Evolutionary conservation across 768 basidiomycete genomes (phyloP).

Genomic region (Floccularia luteovirens): DNA sequence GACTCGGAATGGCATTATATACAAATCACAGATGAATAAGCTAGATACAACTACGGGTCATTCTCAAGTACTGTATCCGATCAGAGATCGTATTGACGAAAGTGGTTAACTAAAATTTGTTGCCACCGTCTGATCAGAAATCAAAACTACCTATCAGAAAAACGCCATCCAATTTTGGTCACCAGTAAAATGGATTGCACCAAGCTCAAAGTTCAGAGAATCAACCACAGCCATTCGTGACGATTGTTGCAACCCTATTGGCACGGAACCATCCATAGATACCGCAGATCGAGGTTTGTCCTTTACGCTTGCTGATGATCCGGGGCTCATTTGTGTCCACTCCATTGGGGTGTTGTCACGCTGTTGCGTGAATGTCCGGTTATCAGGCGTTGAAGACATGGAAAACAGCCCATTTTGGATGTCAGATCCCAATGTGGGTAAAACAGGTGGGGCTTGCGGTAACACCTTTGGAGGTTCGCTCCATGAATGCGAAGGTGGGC

Average conservation of each 20-base stretch:
- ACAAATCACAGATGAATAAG: too few species aligned
- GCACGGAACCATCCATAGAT: conserved; percentile 14
- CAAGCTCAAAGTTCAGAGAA: conserved; percentile 40
- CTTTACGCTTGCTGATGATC: conserved; percentile 25
- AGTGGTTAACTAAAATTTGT: too few species aligned
- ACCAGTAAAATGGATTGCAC: conserved; percentile 31
- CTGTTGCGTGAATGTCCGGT: neutral
- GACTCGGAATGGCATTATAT: too few species aligned
- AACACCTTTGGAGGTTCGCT: conserved; percentile 28
- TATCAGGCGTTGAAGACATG: neutral
- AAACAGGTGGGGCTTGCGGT: conserved; percentile 23
- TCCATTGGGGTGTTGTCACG: conserved; percentile 5
- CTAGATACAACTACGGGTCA: too few species aligned
- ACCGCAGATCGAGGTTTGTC: too few species aligned
- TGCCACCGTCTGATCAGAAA: conserved; percentile 4
- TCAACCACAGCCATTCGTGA: conserved; percentile 37
- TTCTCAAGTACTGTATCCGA: too few species aligned
- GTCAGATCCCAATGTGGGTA: conserved; percentile 25
- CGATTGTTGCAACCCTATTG: conserved; percentile 15
- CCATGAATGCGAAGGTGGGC: conserved; percentile 40
- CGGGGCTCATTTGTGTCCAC: conserved; percentile 9
- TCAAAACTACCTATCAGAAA: conserved; percentile 20
- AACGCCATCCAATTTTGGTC: conserved; percentile 43
- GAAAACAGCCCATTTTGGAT: neutral
- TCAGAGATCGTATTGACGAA: too few species aligned